phyloP scores from a whole-genome alignment of 495 filamentous ascomycete species.

The Aspergillus diversus region DNA sequence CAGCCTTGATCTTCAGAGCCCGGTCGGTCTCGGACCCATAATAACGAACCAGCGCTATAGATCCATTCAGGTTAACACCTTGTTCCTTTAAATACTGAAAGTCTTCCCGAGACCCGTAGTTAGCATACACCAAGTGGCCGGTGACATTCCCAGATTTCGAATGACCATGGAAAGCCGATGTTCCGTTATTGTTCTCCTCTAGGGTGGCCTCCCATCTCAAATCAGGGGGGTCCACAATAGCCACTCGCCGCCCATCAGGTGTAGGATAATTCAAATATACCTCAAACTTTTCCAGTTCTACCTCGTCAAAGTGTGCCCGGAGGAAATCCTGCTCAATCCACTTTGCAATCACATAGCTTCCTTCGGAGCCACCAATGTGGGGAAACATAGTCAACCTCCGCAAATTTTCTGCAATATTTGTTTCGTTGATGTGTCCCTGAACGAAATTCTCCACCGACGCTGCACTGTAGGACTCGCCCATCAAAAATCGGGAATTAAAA shows the following conservation, averaged over 20 bases:
- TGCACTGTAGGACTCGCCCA: constrained; percentile 52
- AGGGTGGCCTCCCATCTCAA: constrained; percentile 79
- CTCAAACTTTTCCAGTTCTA: constrained; percentile 73
- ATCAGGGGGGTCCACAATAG: constrained; percentile 74
- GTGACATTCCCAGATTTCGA: constrained; percentile 85
- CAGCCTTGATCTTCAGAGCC: constrained; percentile 85
- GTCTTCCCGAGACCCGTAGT: constrained; percentile 85
- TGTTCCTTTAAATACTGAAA: constrained; percentile 70
- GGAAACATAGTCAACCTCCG: constrained; percentile 74
- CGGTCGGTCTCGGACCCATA: constrained; percentile 73
- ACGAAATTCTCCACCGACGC: constrained; percentile 71
- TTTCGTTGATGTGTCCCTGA: constrained; percentile 67
- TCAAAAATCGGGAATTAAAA: constrained; percentile 44
- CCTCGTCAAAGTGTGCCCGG: constrained; percentile 69
- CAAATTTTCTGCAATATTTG: constrained; percentile 70
- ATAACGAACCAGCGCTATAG: constrained; percentile 83
- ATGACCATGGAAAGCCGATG: constrained; percentile 82
- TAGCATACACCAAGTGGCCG: constrained; percentile 94
- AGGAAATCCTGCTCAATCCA: constrained; percentile 77
- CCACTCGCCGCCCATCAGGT: constrained; percentile 72
- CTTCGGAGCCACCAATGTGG: constrained; percentile 89
- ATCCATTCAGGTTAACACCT: constrained; percentile 73
- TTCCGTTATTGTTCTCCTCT: constrained; percentile 74
- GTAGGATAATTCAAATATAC: constrained; percentile 94
- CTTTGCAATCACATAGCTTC: constrained; percentile 78